Base-by-base conservation (phyloP, 2,329 filamentous ascomycete species). In the Cladorrhinum sp. region DNA sequence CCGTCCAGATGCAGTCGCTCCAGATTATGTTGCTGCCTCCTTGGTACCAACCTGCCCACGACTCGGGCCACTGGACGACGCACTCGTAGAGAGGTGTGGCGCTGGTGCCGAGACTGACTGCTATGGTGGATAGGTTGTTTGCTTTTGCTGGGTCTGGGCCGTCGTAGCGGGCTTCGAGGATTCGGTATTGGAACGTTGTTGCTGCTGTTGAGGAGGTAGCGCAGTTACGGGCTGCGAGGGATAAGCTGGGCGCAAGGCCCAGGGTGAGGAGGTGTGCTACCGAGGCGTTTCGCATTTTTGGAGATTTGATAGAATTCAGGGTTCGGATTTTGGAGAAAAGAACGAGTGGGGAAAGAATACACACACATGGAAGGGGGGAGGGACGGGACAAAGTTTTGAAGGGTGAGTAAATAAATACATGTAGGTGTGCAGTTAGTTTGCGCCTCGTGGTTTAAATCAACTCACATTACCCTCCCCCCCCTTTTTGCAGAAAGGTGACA, bases 1-100 rank as follows among this genome's bases (percentile, higher is more conserved):
- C 73, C 3, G 72, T 71, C 68, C 68, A 74, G 62, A 75, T 74
- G 58, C 73, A 75, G 38, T 75, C 73, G 41, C 69, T 70, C 73
- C 73, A 75, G 16, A 75, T 67, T 36, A 72, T 69, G 41, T 70
- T 66, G 12, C 32, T 61, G 1, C 66, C 67, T 6, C 69, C 70
- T 36, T 67, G 59, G 29, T 70, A 71, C 67, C 67, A 72, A 6
- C 73, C 73, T 0, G 56, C 66, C 73, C 73, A 75, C 0, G 67
- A 54, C 50, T 72, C 71, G 0, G 72, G 72, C 73, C 73, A 75
- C 41, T 73, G 69, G 0, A 67, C 68, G 2, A 73, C 70, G n/a
- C 73, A 75, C 60, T 75, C 73, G 52, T 72, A 75, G 27, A 75
- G 67, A 1, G 73, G 67, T 9, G 65, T 67, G 13, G 49, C 65